Evolutionary conservation across 352 stramenopile species (phyloP).

Genomic region (Phytophthora pistaciae): DNA sequence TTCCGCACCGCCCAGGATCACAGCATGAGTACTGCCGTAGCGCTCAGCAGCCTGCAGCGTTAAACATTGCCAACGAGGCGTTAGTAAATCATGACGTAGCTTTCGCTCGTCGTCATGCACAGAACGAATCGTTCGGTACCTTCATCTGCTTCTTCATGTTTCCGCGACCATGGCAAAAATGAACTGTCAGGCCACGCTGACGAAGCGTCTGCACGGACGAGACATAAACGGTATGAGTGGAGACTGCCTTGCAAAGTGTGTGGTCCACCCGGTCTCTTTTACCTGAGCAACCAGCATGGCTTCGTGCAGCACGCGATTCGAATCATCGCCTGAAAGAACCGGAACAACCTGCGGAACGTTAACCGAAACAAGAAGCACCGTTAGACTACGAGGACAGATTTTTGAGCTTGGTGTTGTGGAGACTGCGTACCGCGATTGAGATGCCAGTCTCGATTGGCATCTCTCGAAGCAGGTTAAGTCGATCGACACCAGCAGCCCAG

Average conservation of each 20-base stretch:
- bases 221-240: background rate
- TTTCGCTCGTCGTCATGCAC: background rate
- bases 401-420: background rate
- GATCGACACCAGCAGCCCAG: conserved; percentile 88
- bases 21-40: conserved; percentile 67
- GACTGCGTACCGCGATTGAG: conserved; percentile 63
- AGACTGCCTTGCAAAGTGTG: background rate
- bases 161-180: conserved; percentile 82
- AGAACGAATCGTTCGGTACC: conserved; percentile 30
- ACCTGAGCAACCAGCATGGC: conserved; percentile 74
- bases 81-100: background rate
- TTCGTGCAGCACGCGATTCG: conserved; percentile 62
- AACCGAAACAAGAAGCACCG: conserved; percentile 1
- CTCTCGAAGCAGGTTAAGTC: conserved; percentile 71
- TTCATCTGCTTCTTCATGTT: conserved; percentile 93
- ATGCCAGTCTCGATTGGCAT: conserved; percentile 13
- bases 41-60: conserved; percentile 69
- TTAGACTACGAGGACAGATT: conserved; percentile 6
- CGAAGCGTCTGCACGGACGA: conserved; percentile 56
- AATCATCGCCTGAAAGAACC: conserved; percentile 54
- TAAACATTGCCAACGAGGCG: background rate
- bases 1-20: conserved; percentile 83
- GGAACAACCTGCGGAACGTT: conserved; percentile 65
- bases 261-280: background rate
- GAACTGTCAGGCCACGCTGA: conserved; percentile 66